Conservation (phyloP, 169 alveolate genomes). For the Plasmodium gaboni region DNA sequence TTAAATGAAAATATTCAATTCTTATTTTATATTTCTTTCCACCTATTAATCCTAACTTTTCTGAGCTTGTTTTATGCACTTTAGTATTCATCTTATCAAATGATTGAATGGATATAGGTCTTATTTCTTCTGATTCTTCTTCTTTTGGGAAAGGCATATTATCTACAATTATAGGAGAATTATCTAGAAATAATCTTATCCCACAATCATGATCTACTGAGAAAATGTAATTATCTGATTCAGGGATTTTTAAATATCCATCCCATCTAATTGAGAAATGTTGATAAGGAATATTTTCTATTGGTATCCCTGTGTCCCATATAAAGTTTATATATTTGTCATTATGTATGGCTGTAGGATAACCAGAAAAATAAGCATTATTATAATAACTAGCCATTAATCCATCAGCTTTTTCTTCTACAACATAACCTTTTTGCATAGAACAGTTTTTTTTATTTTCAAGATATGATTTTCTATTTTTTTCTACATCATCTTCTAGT, state of each 20-base stretch:
- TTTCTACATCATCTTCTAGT: constrained; percentile 70
- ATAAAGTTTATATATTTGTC: constrained; percentile 79
- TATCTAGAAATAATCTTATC: constrained; percentile 90
- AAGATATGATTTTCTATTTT: constrained; percentile 39
- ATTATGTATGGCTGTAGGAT: constrained; percentile 84
- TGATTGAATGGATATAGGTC: constrained; percentile 80
- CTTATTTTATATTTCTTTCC: constrained; percentile 88
- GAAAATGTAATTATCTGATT: constrained; percentile 87
- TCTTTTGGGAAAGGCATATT: constrained; percentile 88
- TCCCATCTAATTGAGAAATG: constrained; percentile 92
- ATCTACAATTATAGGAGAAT: constrained; percentile 87
- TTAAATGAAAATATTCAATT: constrained; percentile 88
- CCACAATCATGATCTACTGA: constrained; percentile 90
- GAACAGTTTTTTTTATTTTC: constrained; percentile 57
- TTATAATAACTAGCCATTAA: constrained; percentile 86
- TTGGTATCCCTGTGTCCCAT: constrained; percentile 87
- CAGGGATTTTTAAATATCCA: constrained; percentile 89
- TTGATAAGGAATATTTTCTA: constrained; percentile 88
- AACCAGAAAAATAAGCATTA: constrained; percentile 87
- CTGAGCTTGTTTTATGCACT: constrained; percentile 82
- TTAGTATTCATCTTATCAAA: constrained; percentile 84
- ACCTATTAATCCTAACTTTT: constrained; percentile 82
- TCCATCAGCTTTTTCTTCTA: constrained; percentile 86
- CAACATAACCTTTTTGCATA: constrained; percentile 67
- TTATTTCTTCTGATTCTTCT: constrained; percentile 81